Evolutionary conservation across 2,329 filamentous ascomycete species (phyloP), one percentile per base, ranked within the genome.

Genomic region (Botrytis sinoallii): DNA sequence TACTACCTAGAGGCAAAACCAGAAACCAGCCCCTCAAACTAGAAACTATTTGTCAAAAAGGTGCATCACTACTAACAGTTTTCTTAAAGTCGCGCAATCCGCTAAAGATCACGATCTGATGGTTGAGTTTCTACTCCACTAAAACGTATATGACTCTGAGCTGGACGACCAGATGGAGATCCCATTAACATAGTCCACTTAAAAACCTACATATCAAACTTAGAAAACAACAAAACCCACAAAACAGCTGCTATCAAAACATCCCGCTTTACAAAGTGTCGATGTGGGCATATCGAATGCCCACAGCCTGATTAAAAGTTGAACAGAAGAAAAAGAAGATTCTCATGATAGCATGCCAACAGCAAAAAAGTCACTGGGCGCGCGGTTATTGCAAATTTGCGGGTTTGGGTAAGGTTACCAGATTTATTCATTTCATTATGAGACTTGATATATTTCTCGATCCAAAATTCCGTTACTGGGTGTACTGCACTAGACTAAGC

Each of bases 251-350:
- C 70, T 4, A 65, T 68, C 40, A 76, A 46, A 32, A 76, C 75
- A 38, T 77, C 74, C 60, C 74, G 75, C 32, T 78, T 78, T 10
- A 76, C 75, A 61, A 76, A 78, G 70, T 76, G 74, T 16, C 74
- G 70, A 29, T 74, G 75, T 42, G 74, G 72, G 65, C 75, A 77
- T 29, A 77, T 76, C 46, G 73, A 72, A 40, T 46, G 2, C 44
- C 44, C 44, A 22, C 44, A 7, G 44, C 44, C 44, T 46, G 7
- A 22, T 22, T 9, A 20, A 7, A 22, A 46, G 18, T 0, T 46
- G 20, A 8, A 52, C 0, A 52, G 48, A n/a, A 52, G 48, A 25
- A 25, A 52, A 4, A 52, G 2, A n/a, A 16, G 16, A 32, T 9
- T 16, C 16, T 9, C 55, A 59, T 59, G 55, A 59, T 18, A 32